Conservation (phyloP, 177 flowering plant species). For the Vitis hybrid region DNA sequence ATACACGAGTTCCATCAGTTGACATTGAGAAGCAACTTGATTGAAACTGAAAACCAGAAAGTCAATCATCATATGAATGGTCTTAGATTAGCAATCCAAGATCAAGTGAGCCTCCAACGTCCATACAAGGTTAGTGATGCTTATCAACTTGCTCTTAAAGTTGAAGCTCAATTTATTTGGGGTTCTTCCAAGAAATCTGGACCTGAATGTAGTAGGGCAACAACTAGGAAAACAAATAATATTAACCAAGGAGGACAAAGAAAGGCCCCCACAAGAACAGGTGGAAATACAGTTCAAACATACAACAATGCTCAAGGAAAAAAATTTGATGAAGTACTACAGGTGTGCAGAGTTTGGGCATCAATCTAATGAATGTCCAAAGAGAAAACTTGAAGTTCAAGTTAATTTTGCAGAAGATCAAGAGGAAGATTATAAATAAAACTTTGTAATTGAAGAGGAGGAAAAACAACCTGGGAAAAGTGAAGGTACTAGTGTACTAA, state of each 20-base stretch:
- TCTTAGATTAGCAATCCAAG: background rate
- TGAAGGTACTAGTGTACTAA: no score
- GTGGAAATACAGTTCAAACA: background rate
- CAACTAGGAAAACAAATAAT: background rate
- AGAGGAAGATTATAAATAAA: background rate
- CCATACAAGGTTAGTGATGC: background rate
- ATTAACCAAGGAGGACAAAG: background rate
- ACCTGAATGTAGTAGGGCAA: background rate
- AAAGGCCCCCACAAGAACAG: background rate
- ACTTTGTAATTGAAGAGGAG: background rate
- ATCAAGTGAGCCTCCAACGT: background rate
- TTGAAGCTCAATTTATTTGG: background rate
- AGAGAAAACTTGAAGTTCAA: background rate
- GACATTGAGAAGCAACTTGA: background rate
- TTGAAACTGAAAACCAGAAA: background rate
- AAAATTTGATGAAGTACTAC: background rate
- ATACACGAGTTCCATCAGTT: background rate
- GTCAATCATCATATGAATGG: background rate
- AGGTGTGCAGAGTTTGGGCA: background rate
- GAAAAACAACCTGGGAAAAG: background rate
- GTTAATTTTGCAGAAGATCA: background rate
- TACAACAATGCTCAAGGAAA: background rate
- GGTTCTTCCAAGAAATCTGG: background rate
- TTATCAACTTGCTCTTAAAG: constrained; percentile 2
- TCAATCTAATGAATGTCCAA: background rate